A percentile compares a stretch with the other conserved stretches of the same genome.
Evolutionary conservation across 257 asterid genomes (phyloP).

Genomic region (Solanum sejunctum): DNA sequence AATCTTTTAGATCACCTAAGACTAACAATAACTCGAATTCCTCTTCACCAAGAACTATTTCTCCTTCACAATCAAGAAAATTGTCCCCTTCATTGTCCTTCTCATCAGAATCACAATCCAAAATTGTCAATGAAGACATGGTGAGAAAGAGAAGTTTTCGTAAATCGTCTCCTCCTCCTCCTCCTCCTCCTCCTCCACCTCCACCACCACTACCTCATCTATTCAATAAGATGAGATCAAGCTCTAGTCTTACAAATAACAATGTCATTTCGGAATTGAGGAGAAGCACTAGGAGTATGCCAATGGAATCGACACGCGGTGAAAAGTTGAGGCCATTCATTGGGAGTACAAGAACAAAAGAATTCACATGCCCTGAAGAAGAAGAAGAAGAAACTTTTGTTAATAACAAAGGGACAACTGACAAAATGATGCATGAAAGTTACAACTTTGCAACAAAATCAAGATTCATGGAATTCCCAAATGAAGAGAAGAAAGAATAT

Average conservation of each 20-base stretch:
- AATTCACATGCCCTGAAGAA: neutral
- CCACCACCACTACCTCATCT: conserved; percentile 30
- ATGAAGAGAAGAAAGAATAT: conserved; percentile 11
- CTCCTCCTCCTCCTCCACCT: conserved; percentile 41
- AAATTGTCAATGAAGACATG: conserved; percentile 19
- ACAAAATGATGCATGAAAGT: neutral
- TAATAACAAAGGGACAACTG: neutral
- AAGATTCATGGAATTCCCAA: conserved; percentile 4
- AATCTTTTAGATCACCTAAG: conserved; percentile 2
- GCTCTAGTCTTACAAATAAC: conserved; percentile 6
- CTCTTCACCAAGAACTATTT: conserved; percentile 13
- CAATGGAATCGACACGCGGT: conserved; percentile 15
- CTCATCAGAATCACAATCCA: conserved; percentile 31
- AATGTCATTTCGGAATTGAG: conserved; percentile 7
- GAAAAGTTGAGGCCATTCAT: conserved; percentile 4
- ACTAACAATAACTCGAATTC: conserved; percentile 10
- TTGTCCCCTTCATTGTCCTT: conserved; percentile 12
- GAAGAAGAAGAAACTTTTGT: neutral
- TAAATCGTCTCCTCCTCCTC: conserved; percentile 29
- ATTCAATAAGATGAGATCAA: conserved; percentile 25
- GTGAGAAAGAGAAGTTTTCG: conserved; percentile 26
- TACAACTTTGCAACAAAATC: neutral
- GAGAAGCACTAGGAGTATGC: conserved; percentile 38
- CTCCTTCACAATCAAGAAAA: conserved; percentile 20
- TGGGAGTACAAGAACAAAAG: neutral